A percentile compares a stretch with the other conserved stretches of the same genome.
Conservation (phyloP, 306 rosid genomes). For the Rosa lucieae region DNA sequence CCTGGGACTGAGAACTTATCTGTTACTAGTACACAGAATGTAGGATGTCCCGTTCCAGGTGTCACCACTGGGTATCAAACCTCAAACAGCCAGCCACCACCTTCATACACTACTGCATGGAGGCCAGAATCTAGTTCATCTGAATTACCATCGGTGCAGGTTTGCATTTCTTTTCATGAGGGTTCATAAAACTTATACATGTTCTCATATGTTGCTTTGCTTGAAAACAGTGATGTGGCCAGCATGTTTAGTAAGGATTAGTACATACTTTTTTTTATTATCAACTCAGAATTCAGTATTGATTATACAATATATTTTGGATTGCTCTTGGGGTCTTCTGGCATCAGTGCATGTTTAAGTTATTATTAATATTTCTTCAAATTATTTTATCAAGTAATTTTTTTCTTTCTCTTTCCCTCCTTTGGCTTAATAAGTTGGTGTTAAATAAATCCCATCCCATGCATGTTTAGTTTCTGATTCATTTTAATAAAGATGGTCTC, state of each 20-base stretch:
- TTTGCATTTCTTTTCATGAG: slow-evolving; percentile 48
- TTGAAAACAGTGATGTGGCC: neutral
- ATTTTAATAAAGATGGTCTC: neutral
- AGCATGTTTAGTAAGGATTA: neutral
- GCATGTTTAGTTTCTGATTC: neutral
- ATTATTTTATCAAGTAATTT: neutral
- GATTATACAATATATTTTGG: neutral
- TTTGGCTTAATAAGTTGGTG: neutral
- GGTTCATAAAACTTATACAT: slow-evolving; percentile 15
- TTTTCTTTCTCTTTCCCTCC: too few relatives aligned
- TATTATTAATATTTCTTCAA: neutral
- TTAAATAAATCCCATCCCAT: neutral
- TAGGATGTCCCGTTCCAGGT: slow-evolving; percentile 59
- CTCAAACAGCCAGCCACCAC: slow-evolving; percentile 56
- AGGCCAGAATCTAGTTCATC: slow-evolving; percentile 75
- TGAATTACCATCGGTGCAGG: slow-evolving; percentile 75
- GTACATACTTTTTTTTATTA: neutral
- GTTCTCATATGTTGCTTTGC: neutral
- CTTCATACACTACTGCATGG: slow-evolving; percentile 67
- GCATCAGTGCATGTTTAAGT: neutral
- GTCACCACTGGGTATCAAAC: slow-evolving; percentile 54
- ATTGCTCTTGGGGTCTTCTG: neutral
- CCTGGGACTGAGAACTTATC: slow-evolving; percentile 95
- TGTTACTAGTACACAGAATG: slow-evolving; percentile 55
- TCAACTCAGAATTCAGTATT: neutral